A percentile compares a stretch with the other conserved stretches of the same genome.
These are phyloP conservation scores for Melastoma malabathricum DNA, from an alignment of 345 rosid species.

Conservation along the genomic window DNA sequence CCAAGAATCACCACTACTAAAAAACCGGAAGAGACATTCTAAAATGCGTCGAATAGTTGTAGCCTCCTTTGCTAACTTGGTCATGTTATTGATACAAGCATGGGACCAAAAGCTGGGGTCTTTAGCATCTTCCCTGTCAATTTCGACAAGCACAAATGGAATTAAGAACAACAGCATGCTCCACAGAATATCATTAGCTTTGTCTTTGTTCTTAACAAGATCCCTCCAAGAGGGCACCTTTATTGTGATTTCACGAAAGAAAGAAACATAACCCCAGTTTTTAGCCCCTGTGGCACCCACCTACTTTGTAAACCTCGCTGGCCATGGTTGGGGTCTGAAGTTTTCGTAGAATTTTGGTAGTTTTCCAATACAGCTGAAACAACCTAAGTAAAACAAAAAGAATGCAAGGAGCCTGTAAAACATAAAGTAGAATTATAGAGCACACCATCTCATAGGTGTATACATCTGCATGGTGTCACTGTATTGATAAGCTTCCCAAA, in stretches of 20 bases:
- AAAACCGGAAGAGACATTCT: constrained; percentile 83
- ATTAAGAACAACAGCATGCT: constrained; percentile 4
- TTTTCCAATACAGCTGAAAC: constrained; percentile 85
- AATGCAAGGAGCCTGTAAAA: constrained; percentile 1
- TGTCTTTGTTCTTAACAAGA: constrained; percentile 69
- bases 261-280: constrained; percentile 45
- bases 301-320: constrained; percentile 32
- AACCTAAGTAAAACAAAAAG: constrained; percentile 31
- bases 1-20: constrained; percentile 64
- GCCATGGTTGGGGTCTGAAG: constrained; percentile 12
- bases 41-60: constrained; percentile 77
- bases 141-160: constrained; percentile 8
- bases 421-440: neutral
- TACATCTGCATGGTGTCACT: too few species aligned
- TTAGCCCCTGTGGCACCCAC: constrained; percentile 70
- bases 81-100: constrained; percentile 87
- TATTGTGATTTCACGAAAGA: constrained; percentile 25
- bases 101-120: constrained; percentile 91
- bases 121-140: constrained; percentile 53
- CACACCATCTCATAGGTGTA: too few species aligned
- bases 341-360: constrained; percentile 32
- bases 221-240: constrained; percentile 63
- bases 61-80: constrained; percentile 85
- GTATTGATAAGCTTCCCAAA: too few species aligned
- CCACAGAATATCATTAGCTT: constrained; percentile 38